Conservation (phyloP, 2,329 filamentous ascomycete species). For the Sclerotinia nivalis region DNA sequence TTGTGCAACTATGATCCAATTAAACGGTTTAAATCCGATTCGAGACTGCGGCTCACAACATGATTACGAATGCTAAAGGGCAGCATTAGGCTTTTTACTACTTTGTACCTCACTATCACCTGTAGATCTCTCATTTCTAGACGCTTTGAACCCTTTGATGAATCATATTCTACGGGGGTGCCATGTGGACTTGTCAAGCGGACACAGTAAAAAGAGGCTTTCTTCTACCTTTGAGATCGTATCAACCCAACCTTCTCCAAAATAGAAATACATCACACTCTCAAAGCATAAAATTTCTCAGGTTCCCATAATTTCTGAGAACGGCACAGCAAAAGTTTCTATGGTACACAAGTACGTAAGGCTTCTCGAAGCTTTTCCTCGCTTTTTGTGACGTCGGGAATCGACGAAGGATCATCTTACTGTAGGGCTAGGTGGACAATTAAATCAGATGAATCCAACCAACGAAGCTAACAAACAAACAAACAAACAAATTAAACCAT, state of each 20-base stretch:
- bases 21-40: conserved; percentile 35
- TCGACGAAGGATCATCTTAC: conserved; percentile 8
- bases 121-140: conserved; percentile 13
- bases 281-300: neutral
- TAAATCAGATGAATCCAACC: conserved; percentile 2
- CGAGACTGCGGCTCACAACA: conserved; percentile 37
- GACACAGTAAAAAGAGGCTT: conserved; percentile 6
- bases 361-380: conserved; percentile 23
- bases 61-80: conserved; percentile 20
- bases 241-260: neutral
- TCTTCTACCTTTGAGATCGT: conserved; percentile 5
- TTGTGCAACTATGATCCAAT: conserved; percentile 19
- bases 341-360: neutral
- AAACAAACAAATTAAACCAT: neutral
- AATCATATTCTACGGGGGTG: conserved; percentile 26
- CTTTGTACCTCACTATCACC: neutral
- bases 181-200: conserved; percentile 31
- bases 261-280: neutral
- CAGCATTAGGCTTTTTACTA: conserved; percentile 7
- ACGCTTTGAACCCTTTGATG: conserved; percentile 7
- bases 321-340: neutral
- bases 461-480: neutral
- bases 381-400: neutral
- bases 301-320: neutral
- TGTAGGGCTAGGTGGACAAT: conserved; percentile 15